These are phyloP conservation scores for Bathelium albidoporum DNA, from an alignment of 495 filamentous ascomycete species.

Conservation along the genomic window DNA sequence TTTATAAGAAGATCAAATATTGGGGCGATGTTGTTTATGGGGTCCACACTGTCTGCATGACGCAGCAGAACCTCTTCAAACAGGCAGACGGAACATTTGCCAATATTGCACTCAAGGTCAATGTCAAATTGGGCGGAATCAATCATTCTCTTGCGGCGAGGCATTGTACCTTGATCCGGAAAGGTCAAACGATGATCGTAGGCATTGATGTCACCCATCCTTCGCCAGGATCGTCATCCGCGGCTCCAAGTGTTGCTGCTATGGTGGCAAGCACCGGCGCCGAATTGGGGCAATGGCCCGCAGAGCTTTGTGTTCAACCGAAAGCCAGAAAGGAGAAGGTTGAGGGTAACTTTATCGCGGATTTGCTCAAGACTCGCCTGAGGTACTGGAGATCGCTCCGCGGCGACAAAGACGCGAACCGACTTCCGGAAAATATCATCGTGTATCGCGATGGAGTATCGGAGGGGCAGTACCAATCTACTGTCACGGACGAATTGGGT, in stretches of 20 bases:
- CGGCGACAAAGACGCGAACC: constrained; percentile 37
- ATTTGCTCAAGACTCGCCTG: constrained; percentile 46
- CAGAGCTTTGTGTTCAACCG: constrained; percentile 47
- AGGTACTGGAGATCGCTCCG: constrained; percentile 50
- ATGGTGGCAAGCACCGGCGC: constrained; percentile 63
- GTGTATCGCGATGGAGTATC: constrained; percentile 89
- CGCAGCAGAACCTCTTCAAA: constrained; percentile 42
- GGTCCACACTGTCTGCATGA: constrained; percentile 53
- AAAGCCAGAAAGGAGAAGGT: constrained; percentile 48
- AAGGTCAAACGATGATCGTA: constrained; percentile 65
- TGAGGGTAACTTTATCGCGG: constrained; percentile 11
- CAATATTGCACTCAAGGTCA: constrained; percentile 74
- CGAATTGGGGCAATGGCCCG: constrained; percentile 59
- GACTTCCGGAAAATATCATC: constrained; percentile 61
- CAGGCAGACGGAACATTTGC: constrained; percentile 37
- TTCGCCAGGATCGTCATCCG: constrained; percentile 51
- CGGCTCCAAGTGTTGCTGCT: constrained; percentile 60
- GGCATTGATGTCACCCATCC: constrained; percentile 89
- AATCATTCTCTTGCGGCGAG: constrained; percentile 54
- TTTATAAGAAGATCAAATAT: constrained; percentile 61
- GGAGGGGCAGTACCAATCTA: constrained; percentile 64
- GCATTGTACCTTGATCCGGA: constrained; percentile 37
- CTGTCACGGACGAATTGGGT: constrained; percentile 48
- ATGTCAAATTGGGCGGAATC: constrained; percentile 71
- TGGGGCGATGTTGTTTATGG: constrained; percentile 54